These are phyloP conservation scores for Fraxinus angustifolia DNA, from an alignment of 305 asterid species.

Conservation along the genomic window DNA sequence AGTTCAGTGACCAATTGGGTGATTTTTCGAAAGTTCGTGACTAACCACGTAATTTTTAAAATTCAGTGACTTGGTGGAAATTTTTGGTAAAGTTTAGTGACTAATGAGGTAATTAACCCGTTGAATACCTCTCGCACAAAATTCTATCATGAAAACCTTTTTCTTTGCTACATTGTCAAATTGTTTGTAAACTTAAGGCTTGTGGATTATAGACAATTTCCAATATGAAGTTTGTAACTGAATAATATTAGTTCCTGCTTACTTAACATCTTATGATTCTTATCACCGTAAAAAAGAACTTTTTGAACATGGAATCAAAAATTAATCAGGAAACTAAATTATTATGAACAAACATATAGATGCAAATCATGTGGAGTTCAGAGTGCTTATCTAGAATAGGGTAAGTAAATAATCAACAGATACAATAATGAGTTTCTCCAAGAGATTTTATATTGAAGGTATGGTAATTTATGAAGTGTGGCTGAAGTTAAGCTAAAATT, in stretches of 20 bases:
- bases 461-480: not conserved
- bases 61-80: no score
- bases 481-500: not conserved
- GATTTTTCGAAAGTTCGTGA: no score
- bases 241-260: not conserved
- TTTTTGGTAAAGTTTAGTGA: no score
- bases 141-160: not conserved
- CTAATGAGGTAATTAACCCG: no score
- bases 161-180: not conserved
- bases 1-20: no score
- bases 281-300: not conserved
- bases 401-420: not conserved
- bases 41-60: no score
- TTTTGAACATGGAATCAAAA: not conserved
- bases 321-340: not conserved
- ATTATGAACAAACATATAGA: not conserved
- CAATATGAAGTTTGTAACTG: not conserved
- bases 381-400: not conserved
- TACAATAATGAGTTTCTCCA: not conserved
- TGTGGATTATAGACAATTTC: not conserved
- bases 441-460: not conserved
- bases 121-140: not conserved
- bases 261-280: not conserved
- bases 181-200: not conserved
- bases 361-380: not conserved